Conservation (phyloP, 257 asterid species). For the Rubia yunnanensis region DNA sequence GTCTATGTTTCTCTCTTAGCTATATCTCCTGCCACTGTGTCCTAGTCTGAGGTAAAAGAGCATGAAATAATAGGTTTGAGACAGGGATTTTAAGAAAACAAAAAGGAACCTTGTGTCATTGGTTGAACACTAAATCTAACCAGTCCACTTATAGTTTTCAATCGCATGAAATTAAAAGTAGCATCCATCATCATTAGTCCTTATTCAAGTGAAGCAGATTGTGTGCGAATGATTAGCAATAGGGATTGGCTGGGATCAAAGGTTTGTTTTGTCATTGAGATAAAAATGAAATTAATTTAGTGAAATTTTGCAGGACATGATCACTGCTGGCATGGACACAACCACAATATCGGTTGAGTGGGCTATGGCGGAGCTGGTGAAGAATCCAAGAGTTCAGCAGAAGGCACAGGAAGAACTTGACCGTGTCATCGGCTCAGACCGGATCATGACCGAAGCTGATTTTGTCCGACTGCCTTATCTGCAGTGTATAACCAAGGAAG, state of each 20-base stretch:
- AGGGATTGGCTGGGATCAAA: too few species aligned
- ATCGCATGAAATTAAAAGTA: neutral
- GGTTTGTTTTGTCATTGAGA: neutral
- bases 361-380: slow-evolving; percentile 71
- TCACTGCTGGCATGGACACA: slow-evolving; percentile 89
- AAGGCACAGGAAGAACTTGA: slow-evolving; percentile 75
- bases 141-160: neutral
- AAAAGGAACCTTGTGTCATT: too few species aligned
- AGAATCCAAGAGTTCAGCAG: slow-evolving; percentile 76
- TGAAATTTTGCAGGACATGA: slow-evolving; percentile 56
- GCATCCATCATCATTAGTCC: neutral
- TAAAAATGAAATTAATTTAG: neutral
- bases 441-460: slow-evolving; percentile 55
- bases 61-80: too few species aligned
- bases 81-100: too few species aligned
- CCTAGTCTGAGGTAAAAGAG: neutral
- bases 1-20: neutral
- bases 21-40: too few species aligned
- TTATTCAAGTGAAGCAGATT: neutral
- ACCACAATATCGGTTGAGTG: slow-evolving; percentile 68
- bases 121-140: neutral
- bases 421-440: slow-evolving; percentile 44
- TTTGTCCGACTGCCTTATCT: slow-evolving; percentile 57
- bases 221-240: neutral
- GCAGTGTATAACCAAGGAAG: slow-evolving; percentile 57